A percentile compares a stretch with the other conserved stretches of the same genome.
These are phyloP conservation scores for Leucocoprinus sp. DNA, from an alignment of 768 basidiomycete species.

Conservation along the genomic window DNA sequence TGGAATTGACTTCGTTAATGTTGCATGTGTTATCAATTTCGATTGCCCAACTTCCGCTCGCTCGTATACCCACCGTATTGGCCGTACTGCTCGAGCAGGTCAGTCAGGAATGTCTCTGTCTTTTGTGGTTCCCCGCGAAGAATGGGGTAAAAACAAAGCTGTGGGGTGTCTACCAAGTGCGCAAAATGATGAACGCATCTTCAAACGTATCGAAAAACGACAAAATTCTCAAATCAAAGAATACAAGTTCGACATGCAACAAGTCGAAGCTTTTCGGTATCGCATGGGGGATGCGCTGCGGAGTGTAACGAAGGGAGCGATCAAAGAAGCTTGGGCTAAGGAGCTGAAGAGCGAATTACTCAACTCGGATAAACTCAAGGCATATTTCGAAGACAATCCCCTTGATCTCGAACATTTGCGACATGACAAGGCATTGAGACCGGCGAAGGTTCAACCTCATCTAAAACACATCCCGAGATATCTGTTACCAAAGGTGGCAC, in stretches of 20 bases:
- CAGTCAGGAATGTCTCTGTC: slow-evolving; percentile 88
- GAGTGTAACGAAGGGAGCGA: slow-evolving; percentile 76
- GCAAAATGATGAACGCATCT: slow-evolving; percentile 67
- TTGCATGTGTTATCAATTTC: slow-evolving; percentile 96
- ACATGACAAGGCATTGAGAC: slow-evolving; percentile 92
- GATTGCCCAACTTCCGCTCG: slow-evolving; percentile 86
- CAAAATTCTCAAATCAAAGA: slow-evolving; percentile 73
- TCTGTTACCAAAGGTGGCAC: slow-evolving; percentile 73
- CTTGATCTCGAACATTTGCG: slow-evolving; percentile 85
- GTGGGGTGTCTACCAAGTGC: slow-evolving; percentile 65
- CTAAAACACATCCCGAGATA: slow-evolving; percentile 97
- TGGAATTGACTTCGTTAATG: slow-evolving; percentile 95
- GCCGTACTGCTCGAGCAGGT: slow-evolving; percentile 94
- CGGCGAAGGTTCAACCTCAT: slow-evolving; percentile 82
- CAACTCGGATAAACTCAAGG: slow-evolving; percentile 95
- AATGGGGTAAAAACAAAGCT: slow-evolving; percentile 69
- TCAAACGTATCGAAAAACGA: slow-evolving; percentile 68
- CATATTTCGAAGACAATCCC: slow-evolving; percentile 97
- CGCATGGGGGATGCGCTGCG: slow-evolving; percentile 95
- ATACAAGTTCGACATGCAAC: slow-evolving; percentile 90
- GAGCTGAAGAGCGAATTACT: slow-evolving; percentile 90
- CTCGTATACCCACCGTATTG: slow-evolving; percentile 92
- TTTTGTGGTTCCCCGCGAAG: slow-evolving; percentile 64
- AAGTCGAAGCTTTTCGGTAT: slow-evolving; percentile 96
- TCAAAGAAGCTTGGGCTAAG: slow-evolving; percentile 88